A percentile compares a stretch with the other conserved stretches of the same genome.
phyloP scores from a whole-genome alignment of 2,329 filamentous ascomycete species.

The Alternaria triticina region DNA sequence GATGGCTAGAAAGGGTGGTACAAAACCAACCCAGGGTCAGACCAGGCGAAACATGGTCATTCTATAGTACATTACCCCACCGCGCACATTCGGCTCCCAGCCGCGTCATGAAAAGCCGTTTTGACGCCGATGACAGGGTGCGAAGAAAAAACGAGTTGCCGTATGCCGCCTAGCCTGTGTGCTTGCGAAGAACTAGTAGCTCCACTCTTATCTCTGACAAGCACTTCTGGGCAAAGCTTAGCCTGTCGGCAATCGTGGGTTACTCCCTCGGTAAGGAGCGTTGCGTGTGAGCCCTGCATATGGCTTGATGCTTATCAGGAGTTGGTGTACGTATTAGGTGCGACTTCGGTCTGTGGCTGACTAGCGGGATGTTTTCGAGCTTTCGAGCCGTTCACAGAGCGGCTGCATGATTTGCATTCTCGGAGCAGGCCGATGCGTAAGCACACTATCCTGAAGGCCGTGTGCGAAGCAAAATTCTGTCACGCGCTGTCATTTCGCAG shows the following conservation, averaged over 20 bases:
- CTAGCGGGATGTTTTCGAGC: neutral
- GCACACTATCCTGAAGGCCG: neutral
- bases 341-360: neutral
- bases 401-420: neutral
- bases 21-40: neutral
- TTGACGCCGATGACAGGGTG: slow-evolving; percentile 1
- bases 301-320: neutral
- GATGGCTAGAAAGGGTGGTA: neutral
- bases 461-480: neutral
- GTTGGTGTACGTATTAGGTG: neutral
- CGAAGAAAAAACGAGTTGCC: slow-evolving; percentile 8
- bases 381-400: neutral
- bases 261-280: neutral
- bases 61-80: slow-evolving; percentile 6
- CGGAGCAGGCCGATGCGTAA: neutral
- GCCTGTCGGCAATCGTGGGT: neutral
- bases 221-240: slow-evolving; percentile 23
- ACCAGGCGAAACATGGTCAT: neutral
- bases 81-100: slow-evolving; percentile 4
- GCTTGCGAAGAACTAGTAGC: slow-evolving; percentile 6
- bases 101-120: slow-evolving; percentile 17
- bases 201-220: slow-evolving; percentile 27
- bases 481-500: neutral
- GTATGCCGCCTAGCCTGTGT: slow-evolving; percentile 14
- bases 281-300: neutral